These are phyloP conservation scores for Neocucurbitaria cava DNA, from an alignment of 2,329 filamentous ascomycete genomes.

Conservation along the genomic window DNA sequence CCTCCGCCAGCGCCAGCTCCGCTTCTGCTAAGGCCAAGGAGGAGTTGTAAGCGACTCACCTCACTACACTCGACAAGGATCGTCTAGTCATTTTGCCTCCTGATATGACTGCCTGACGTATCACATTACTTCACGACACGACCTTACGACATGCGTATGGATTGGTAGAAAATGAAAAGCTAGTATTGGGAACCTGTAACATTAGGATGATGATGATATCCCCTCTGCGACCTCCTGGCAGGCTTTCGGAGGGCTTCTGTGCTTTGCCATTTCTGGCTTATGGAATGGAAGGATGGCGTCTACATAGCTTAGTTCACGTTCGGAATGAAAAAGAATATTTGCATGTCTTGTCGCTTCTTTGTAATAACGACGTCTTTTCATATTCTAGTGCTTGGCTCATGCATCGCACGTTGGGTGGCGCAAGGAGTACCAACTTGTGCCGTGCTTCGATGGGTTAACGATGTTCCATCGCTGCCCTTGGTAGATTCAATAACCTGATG, in stretches of 20 bases:
- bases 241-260: constrained; percentile 23
- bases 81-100: constrained; percentile 9
- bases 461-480: too few species aligned
- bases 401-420: too few species aligned
- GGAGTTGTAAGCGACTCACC: constrained; percentile 51
- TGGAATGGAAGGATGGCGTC: constrained; percentile 19
- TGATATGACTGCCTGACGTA: constrained; percentile 16
- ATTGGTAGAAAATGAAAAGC: constrained; percentile 21
- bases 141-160: constrained; percentile 30
- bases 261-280: constrained; percentile 14
- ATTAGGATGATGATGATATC: constrained; percentile 34
- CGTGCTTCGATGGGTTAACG: too few species aligned
- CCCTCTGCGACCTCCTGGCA: constrained; percentile 22
- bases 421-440: too few species aligned
- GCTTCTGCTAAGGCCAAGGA: constrained; percentile 51
- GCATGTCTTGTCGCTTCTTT: background rate
- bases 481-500: too few species aligned
- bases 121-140: constrained; percentile 19
- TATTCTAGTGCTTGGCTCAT: background rate
- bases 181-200: constrained; percentile 26
- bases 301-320: constrained; percentile 26
- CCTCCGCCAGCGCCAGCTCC: constrained; percentile 38
- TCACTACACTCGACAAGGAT: constrained; percentile 13
- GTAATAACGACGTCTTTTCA: too few species aligned
- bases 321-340: constrained; percentile 22